Evolutionary conservation across 257 asterid species (phyloP).

Genomic region (Solanum appendiculatum): DNA sequence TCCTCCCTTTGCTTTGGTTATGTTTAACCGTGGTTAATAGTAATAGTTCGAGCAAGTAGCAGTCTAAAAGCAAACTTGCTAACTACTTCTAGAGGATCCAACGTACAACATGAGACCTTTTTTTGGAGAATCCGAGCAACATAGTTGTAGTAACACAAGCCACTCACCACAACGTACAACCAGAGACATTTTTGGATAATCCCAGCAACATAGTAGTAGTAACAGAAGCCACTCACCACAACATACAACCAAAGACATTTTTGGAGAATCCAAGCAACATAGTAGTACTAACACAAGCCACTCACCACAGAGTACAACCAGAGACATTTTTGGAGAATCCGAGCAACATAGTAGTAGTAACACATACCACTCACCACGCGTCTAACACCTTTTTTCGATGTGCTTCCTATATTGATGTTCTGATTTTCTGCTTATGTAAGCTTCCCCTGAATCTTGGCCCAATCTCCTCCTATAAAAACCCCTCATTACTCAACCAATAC

Average conservation of each 20-base stretch:
- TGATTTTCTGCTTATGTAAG: conserved; percentile 33
- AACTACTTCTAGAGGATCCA: background rate
- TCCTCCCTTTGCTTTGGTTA: background rate
- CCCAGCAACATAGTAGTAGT: background rate
- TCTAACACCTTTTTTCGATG: conserved; percentile 20
- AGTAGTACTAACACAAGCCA: no score
- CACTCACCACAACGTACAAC: no score
- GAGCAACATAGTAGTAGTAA: no score
- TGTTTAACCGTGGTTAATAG: background rate
- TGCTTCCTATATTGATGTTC: conserved; percentile 15
- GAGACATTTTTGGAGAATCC: no score
- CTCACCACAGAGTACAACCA: no score
- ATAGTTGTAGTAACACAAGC: no score
- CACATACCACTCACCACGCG: conserved; percentile 2
- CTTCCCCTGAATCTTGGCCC: conserved; percentile 25
- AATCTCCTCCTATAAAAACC: conserved; percentile 53
- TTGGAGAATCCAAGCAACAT: no score
- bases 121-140: no score
- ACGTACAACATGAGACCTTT: background rate
- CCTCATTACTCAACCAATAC: conserved; percentile 28
- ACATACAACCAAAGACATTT: no score
- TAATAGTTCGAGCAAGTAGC: background rate
- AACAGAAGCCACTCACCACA: no score
- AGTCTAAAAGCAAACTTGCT: background rate
- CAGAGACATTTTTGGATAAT: background rate